Base-by-base conservation (phyloP, 1,139 yeast species). In the Chernovozyma sophiae-reginae region DNA sequence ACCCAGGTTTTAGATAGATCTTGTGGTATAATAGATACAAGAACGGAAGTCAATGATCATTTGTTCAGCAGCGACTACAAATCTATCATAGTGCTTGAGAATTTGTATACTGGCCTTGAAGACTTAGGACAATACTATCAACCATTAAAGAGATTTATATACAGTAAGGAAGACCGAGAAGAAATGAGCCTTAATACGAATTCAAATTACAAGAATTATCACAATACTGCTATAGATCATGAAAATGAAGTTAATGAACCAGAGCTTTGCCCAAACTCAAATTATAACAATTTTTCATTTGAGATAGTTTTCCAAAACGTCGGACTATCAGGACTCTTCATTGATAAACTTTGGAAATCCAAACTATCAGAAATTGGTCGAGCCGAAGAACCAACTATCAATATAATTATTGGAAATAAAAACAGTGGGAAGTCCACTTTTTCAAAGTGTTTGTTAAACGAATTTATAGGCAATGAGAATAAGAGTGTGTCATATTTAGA, bases 361-460 rank as follows among this genome's bases (percentile, higher is more conserved):
- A 40, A 43, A 4, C 40, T 58, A 17, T 35, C 40, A 3, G 31
- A 31, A 20, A 30, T 39, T 22, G 40, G 28, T 14, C 14, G 25
- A 12, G 26, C 11, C 3, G 31, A 32, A 7, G 42, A 43, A 3
- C 54, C 63, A 1, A 42, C 46, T 7, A 46, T 49, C 8, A 48
- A 62, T 13, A 56, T 65, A 49, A 56, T 68, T 0, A 59, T 66
- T 11, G 76, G 75, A 2, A 65, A 62, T 35, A 89, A 87, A 52
- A 84, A 85, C 43, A 74, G 89, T 1, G 97, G 97, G 1, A 90
- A 90, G 52, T 83, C 96, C 0, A 82, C 95, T 0, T 68, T 86
- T 32, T 60, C 81, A 13, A 73, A 79, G 44, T 49, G 74, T 10
- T 53, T 89, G 6, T 40, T 75, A 6, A 37, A 34, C 24, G 5